These are phyloP conservation scores for Albizia julibrissin DNA, from an alignment of 306 rosid genomes.

Conservation along the genomic window DNA sequence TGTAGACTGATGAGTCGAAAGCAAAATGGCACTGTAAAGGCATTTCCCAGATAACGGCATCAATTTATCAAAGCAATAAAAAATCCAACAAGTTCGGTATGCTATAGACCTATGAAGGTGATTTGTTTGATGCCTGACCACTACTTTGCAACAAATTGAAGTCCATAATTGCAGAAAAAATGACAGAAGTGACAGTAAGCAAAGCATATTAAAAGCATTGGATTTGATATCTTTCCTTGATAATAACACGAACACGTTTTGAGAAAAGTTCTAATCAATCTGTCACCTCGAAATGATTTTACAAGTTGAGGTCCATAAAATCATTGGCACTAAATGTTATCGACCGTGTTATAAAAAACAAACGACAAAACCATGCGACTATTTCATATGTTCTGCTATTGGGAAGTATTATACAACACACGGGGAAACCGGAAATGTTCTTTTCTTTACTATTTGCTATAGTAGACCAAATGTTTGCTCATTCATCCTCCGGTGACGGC, in stretches of 20 bases:
- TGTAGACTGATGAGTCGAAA: not conserved
- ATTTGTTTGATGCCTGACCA: not conserved
- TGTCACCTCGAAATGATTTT: constrained; percentile 16
- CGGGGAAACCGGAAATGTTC: not conserved
- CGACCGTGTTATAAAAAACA: not conserved
- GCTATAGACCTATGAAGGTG: not conserved
- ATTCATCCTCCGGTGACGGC: not conserved
- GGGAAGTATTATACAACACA: not conserved
- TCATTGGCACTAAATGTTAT: not conserved
- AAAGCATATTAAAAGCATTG: not conserved
- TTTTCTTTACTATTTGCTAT: constrained; percentile 3
- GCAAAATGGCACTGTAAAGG: not conserved
- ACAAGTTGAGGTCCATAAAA: not conserved
- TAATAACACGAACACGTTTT: not conserved
- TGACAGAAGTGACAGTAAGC: not conserved
- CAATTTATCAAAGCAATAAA: not conserved
- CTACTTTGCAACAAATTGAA: not conserved
- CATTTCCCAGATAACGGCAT: not conserved
- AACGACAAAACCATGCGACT: not conserved
- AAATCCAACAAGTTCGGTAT: not conserved
- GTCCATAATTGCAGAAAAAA: not conserved
- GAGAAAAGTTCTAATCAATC: not conserved
- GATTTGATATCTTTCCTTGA: not conserved
- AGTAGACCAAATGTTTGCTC: not conserved
- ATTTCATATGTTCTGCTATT: not conserved